Conservation (phyloP, 1,284 basidiomycete genomes). For the Wolfiporia cocos region DNA sequence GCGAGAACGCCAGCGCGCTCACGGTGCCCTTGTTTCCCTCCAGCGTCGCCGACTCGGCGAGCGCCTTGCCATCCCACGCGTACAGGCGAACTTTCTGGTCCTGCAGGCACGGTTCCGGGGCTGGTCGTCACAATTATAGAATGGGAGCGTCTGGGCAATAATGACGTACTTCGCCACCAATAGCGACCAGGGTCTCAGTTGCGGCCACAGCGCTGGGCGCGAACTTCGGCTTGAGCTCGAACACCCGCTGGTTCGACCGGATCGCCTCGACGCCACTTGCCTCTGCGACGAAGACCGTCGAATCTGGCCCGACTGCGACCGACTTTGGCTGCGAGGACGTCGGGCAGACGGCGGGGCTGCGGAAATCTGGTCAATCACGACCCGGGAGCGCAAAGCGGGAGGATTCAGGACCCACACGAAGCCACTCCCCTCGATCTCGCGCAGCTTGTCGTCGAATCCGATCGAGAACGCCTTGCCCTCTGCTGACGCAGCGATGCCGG, state of each 20-base stretch:
- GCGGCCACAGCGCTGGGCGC: constrained; percentile 55
- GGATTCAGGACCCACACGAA: constrained; percentile 51
- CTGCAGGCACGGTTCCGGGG: constrained; percentile 27
- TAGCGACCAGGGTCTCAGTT: constrained; percentile 48
- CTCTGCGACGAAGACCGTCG: constrained; percentile 72
- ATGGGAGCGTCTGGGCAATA: not conserved
- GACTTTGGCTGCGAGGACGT: constrained; percentile 71
- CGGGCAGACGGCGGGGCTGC: constrained; percentile 40
- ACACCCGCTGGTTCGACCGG: constrained; percentile 59
- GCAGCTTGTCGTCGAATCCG: constrained; percentile 78
- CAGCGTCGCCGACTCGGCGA: constrained; percentile 52
- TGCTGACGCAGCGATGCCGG: constrained; percentile 50
- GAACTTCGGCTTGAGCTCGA: constrained; percentile 47
- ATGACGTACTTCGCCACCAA: constrained; percentile 66
- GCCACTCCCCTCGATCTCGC: constrained; percentile 48
- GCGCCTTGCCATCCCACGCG: constrained; percentile 58
- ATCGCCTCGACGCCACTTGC: constrained; percentile 62
- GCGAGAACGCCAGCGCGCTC: constrained; percentile 77
- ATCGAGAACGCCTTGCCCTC: constrained; percentile 58
- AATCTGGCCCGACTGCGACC: constrained; percentile 54
- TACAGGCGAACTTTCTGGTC: constrained; percentile 74
- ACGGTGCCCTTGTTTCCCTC: constrained; percentile 71
- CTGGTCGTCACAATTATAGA: constrained; percentile 1
- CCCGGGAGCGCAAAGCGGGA: not conserved
- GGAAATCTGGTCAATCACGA: not conserved